Evolutionary conservation across 2,329 filamentous ascomycete species (phyloP).

Genomic region (Talaromyces sp.): DNA sequence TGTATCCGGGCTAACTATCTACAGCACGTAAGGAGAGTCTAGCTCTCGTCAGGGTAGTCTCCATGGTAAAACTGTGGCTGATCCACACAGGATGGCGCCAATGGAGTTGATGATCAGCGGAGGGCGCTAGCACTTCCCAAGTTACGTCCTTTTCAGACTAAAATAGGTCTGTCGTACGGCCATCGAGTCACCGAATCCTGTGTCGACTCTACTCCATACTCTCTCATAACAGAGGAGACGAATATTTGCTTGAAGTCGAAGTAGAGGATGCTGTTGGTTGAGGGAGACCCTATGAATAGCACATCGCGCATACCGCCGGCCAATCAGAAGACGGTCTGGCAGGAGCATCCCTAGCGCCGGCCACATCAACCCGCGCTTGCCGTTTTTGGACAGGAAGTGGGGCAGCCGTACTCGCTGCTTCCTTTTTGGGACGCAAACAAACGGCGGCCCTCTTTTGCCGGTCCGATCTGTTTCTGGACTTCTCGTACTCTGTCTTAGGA

Average conservation of each 20-base stretch:
- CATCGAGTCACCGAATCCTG: not conserved
- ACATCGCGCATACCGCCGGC: not conserved
- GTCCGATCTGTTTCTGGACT: not conserved
- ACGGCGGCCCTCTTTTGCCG: not conserved
- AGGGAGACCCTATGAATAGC: not conserved
- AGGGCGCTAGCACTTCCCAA: not conserved
- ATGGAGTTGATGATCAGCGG: not conserved
- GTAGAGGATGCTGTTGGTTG: not conserved
- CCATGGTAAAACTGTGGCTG: not conserved
- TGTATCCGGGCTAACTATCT: no score
- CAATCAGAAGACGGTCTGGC: not conserved
- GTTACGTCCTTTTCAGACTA: no score
- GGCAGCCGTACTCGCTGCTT: not conserved
- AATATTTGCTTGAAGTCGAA: not conserved
- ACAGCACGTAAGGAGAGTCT: not conserved
- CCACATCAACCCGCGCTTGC: not conserved
- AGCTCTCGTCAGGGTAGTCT: not conserved
- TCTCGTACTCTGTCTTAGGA: not conserved
- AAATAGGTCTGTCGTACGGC: not conserved
- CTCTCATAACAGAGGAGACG: no score
- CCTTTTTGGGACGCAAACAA: not conserved
- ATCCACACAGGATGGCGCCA: not conserved
- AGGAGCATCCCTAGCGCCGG: not conserved
- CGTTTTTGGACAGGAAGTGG: not conserved
- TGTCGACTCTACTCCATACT: no score